Evolutionary conservation across 2,329 filamentous ascomycete species (phyloP), one percentile per base, ranked within the genome.

Genomic region (Penicillium crustosum): DNA sequence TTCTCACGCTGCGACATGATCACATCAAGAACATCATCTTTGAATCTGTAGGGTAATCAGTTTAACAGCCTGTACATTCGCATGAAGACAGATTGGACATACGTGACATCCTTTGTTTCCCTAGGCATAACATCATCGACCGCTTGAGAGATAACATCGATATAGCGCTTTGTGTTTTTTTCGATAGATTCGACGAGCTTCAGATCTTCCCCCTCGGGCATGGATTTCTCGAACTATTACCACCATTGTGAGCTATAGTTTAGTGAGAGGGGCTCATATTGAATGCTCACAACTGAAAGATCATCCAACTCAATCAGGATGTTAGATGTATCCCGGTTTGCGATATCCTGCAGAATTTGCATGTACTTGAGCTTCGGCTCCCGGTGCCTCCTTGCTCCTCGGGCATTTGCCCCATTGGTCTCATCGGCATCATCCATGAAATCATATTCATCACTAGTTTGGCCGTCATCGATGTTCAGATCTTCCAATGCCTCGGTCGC

Each of bases 1-100:
- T 88, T 89, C 67, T 90, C 87, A 67, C 94, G 88, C 72, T 96
- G 91, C 41, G 91, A 90, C 89, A 97, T 95, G 70, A 99, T 89
- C 31, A 99, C 91, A 76, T 99, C 94, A 43, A 99, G 83, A 10
- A 97, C 93, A 76, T 99, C 94, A 70, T 97, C 93, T 75, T 97
- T 97, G 83, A 96, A 97, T 66, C 89, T 91, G 65, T 36, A 15
- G 9, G n/a, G 7, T 21, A 55, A 64, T 72, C 66, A 73, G 63
- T 50, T 33, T 15, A 31, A 6, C 31, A n/a, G 15, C n/a, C 43
- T 48, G 45, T 36, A 44, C 17, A 49, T 15, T 48, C 29, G 29
- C 12, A 25, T 33, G 27, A 25, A n/a, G 12, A 6, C 2, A 17
- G 15, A 15, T 2, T 47, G 38, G 15, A 71, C 85, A 66, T 82